Percentiles rank a stretch among this genome's conserved stretches.
phyloP scores from a whole-genome alignment of 768 basidiomycete species.

The Amanita polypyramis region DNA sequence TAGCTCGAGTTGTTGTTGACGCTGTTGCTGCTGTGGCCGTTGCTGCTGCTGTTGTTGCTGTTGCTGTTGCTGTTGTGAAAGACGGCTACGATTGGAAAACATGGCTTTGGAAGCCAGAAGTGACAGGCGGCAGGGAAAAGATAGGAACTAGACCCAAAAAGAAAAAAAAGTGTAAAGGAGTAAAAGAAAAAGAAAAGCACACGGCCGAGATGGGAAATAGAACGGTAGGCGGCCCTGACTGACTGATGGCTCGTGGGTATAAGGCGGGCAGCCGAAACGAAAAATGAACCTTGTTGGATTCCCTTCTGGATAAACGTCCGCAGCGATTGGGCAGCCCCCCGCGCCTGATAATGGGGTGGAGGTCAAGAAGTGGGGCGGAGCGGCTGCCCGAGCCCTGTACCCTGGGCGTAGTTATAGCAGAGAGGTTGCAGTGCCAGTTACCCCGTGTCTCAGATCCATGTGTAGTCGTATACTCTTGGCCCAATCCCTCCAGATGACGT shows the following conservation, averaged over 20 bases:
- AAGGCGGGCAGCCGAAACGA: not conserved
- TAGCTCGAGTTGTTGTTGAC: slow-evolving; percentile 10
- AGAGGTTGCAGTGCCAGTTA: no score
- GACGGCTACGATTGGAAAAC: slow-evolving; percentile 14
- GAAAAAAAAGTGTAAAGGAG: slow-evolving; percentile 12
- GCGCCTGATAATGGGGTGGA: no score
- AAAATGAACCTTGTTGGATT: not conserved
- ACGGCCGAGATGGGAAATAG: slow-evolving; percentile 1
- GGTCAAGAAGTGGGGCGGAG: not conserved
- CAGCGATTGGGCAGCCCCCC: no score
- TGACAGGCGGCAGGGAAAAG: slow-evolving; percentile 12
- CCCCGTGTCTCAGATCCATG: no score
- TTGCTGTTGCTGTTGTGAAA: slow-evolving; percentile 12
- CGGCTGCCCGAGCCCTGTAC: not conserved
- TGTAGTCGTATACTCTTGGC: no score
- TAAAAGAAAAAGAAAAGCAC: not conserved
- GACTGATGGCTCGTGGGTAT: slow-evolving; percentile 5
- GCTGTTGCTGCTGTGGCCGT: slow-evolving; percentile 11
- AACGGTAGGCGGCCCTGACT: not conserved
- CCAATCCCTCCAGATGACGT: no score
- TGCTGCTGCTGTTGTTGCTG: slow-evolving; percentile 9
- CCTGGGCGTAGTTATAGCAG: not conserved
- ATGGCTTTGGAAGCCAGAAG: slow-evolving; percentile 15
- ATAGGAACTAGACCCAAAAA: slow-evolving; percentile 22
- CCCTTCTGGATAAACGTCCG: no score